Evolutionary conservation across 202 grass and related monocot genomes (phyloP), one percentile per base, ranked within the genome.

Genomic region (Panicum virgatum): DNA sequence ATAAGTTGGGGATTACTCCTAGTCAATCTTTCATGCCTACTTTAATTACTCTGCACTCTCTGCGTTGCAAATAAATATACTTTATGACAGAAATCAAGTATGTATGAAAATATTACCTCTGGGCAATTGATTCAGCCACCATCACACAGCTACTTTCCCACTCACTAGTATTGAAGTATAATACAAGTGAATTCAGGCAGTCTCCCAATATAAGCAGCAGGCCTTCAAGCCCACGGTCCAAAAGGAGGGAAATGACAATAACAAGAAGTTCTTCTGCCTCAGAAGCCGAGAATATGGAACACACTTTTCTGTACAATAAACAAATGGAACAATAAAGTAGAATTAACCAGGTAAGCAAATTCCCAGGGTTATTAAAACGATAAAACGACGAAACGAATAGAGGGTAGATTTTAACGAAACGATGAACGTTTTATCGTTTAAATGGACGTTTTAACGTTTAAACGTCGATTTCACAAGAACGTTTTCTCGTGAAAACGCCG

Each of bases 221-320:
- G 51, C 90, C 92, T 57, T 93, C 84, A 75, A 98, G 90, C 30
- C 73, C 39, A 47, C 85, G 92, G 46, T 98, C 96, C 80, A 98
- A 91, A 85, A 90, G 74, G n/a, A 93, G 80, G 32, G 79, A 91
- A 86, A 95, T 85, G 66, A 91, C 52, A 84, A 93, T 88, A 75
- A 58, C 62, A 81, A 98, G 90, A 26, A 95, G 65, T 56, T 98
- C 90, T 88, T 91, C 85, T 47, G 81, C 85, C 87, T 98, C 96
- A 45, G 66, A 84, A 52, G 66, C 44, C 43, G 89, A 95, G 78
- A 98, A 98, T 52, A 95, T 66, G 45, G 86, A 56, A 39, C 29
- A 23, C 27, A 67, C 62, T 77, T 89, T 93, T 85, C 96, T 98
- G 90, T 53, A 84, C 63, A 65, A 79, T 53, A 75, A 79, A 87